Percentiles rank a stretch among this genome's conserved stretches.
Evolutionary conservation across 257 asterid species (phyloP).

Genomic region (Solanum sejunctum): DNA sequence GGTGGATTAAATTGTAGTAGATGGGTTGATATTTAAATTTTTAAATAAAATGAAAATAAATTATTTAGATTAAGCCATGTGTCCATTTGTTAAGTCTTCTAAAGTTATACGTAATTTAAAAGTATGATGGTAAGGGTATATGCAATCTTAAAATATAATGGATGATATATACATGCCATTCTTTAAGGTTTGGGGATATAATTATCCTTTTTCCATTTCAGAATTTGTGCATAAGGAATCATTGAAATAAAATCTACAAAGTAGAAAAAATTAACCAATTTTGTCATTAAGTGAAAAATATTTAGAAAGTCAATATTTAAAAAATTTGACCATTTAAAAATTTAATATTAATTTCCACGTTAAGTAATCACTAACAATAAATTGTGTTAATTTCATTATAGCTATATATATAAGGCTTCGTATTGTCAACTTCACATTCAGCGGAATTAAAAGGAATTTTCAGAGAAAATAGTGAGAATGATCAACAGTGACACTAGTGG

Average conservation of each 20-base stretch:
- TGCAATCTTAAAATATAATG: no score
- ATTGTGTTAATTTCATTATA: background rate
- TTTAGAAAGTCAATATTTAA: background rate
- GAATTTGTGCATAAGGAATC: background rate
- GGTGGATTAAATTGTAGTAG: no score
- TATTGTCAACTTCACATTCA: background rate
- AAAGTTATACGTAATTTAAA: no score
- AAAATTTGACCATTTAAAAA: background rate
- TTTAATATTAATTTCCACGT: background rate
- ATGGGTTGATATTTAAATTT: no score
- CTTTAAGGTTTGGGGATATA: no score
- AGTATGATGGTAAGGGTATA: no score
- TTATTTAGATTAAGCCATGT: no score
- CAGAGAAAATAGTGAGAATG: background rate
- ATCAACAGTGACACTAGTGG: background rate
- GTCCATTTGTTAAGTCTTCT: no score
- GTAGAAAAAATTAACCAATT: background rate
- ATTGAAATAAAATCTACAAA: background rate
- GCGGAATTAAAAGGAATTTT: background rate
- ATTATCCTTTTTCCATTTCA: background rate
- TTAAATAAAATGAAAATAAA: no score
- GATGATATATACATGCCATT: no score
- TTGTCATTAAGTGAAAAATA: background rate
- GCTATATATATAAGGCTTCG: background rate
- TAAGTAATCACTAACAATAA: background rate